Conservation (phyloP, 1,284 basidiomycete genomes). For the Ustilago loliicola region DNA sequence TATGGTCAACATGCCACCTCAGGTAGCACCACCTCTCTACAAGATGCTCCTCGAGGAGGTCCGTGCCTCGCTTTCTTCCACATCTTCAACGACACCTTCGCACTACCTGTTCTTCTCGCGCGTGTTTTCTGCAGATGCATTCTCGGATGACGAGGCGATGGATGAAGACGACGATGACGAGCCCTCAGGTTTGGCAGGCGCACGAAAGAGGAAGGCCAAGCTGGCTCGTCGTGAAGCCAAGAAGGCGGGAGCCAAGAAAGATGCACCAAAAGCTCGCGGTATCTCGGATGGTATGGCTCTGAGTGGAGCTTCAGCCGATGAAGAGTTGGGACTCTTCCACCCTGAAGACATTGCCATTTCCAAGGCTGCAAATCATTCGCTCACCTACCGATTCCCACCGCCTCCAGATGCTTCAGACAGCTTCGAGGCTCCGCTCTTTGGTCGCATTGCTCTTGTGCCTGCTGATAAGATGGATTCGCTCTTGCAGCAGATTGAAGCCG, state of each 20-base stretch:
- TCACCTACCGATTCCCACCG: slow-evolving; percentile 67
- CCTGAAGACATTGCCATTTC: slow-evolving; percentile 65
- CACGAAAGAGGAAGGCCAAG: slow-evolving; percentile 54
- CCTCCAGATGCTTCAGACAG: slow-evolving; percentile 62
- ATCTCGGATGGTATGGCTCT: slow-evolving; percentile 45
- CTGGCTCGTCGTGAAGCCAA: slow-evolving; percentile 48
- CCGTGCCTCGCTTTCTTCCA: slow-evolving; percentile 20
- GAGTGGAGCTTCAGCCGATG: slow-evolving; percentile 27
- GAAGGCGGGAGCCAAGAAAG: slow-evolving; percentile 51
- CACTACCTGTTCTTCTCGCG: slow-evolving; percentile 66
- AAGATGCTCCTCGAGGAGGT: slow-evolving; percentile 65
- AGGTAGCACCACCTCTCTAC: slow-evolving; percentile 65
- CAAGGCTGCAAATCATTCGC: slow-evolving; percentile 53
- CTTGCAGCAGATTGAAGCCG: slow-evolving; percentile 37
- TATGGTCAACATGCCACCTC: slow-evolving; percentile 68
- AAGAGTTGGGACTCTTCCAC: slow-evolving; percentile 65
- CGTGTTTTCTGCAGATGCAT: slow-evolving; percentile 64
- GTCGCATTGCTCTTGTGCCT: slow-evolving; percentile 60
- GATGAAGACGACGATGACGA: slow-evolving; percentile 60
- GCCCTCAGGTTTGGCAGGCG: slow-evolving; percentile 58
- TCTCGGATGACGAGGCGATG: slow-evolving; percentile 64
- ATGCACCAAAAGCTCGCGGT: slow-evolving; percentile 32
- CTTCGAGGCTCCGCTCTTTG: slow-evolving; percentile 66
- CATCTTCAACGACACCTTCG: slow-evolving; percentile 33
- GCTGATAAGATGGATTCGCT: slow-evolving; percentile 47